Percentiles rank a stretch among this genome's conserved stretches.
Conservation (phyloP, 805 yeast genomes). For the Yamadazyma scolyti region DNA sequence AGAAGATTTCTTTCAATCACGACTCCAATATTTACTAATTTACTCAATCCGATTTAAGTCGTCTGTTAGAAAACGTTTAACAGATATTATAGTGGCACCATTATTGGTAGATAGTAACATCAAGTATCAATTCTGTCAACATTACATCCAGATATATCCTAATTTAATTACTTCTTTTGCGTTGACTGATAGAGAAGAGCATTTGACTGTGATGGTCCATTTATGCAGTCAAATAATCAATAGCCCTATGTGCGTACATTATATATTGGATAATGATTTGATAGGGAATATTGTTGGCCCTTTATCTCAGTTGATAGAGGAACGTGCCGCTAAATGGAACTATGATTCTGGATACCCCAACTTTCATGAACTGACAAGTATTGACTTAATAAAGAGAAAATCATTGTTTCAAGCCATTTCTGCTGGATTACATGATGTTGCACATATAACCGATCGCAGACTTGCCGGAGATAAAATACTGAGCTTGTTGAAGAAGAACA, state of each 20-base stretch:
- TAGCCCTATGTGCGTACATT: conserved; percentile 40
- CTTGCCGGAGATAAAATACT: conserved; percentile 15
- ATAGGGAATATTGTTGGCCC: conserved; percentile 48
- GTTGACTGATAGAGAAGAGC: conserved; percentile 49
- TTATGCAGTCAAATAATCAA: conserved; percentile 40
- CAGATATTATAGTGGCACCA: conserved; percentile 50
- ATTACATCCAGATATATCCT: conserved; percentile 53
- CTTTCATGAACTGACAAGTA: conserved; percentile 16
- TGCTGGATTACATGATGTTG: conserved; percentile 27
- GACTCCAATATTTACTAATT: conserved; percentile 55
- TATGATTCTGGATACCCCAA: conserved; percentile 31
- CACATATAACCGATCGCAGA: conserved; percentile 22
- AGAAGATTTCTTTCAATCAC: conserved; percentile 27
- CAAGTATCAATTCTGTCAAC: conserved; percentile 49
- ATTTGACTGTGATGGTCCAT: conserved; percentile 28
- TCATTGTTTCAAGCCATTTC: conserved; percentile 27
- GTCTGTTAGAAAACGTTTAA: conserved; percentile 43
- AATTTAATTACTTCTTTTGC: conserved; percentile 46
- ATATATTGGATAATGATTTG: conserved; percentile 35
- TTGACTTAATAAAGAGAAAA: conserved; percentile 13
- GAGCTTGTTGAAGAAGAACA: conserved; percentile 23
- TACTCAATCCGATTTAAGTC: conserved; percentile 62
- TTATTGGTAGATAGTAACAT: conserved; percentile 47
- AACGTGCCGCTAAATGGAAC: conserved; percentile 33
- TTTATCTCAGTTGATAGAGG: conserved; percentile 39